A percentile compares a stretch with the other conserved stretches of the same genome.
Conservation (phyloP, 345 rosid genomes). For the Linum trigynum region DNA sequence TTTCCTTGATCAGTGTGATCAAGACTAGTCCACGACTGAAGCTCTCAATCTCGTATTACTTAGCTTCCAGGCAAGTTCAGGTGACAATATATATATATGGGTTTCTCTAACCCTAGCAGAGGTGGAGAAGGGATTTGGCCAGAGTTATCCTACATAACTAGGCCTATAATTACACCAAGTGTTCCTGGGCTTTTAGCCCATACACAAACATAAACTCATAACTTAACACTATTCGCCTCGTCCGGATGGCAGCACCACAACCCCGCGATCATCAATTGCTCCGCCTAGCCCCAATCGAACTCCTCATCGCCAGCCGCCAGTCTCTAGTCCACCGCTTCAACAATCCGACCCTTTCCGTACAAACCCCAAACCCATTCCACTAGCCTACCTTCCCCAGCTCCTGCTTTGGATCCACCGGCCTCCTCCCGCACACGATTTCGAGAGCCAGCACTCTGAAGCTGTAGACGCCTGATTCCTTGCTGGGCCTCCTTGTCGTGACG, state of each 20-base stretch:
- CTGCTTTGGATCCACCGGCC: constrained; percentile 22
- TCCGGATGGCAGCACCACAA: constrained; percentile 52
- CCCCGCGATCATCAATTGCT: constrained; percentile 35
- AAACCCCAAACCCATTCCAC: constrained; percentile 44
- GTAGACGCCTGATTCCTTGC: constrained; percentile 40
- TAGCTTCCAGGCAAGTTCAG: too few relatives aligned
- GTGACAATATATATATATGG: too few relatives aligned
- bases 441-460: constrained; percentile 40
- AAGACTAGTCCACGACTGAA: too few relatives aligned
- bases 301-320: constrained; percentile 15
- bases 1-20: too few relatives aligned
- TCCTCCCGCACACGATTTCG: constrained; percentile 37
- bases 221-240: too few relatives aligned
- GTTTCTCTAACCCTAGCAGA: too few relatives aligned
- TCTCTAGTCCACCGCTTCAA: constrained; percentile 24
- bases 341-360: constrained; percentile 25
- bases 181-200: too few relatives aligned
- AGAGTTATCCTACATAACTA: too few relatives aligned
- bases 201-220: too few relatives aligned
- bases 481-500: constrained; percentile 30
- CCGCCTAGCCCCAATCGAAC: constrained; percentile 26
- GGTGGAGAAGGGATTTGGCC: too few relatives aligned
- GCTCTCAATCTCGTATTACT: too few relatives aligned
- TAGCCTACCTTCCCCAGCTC: constrained; percentile 25
- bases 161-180: too few relatives aligned